Evolutionary conservation across 768 basidiomycete species (phyloP).

Genomic region (Lactarius sp.): DNA sequence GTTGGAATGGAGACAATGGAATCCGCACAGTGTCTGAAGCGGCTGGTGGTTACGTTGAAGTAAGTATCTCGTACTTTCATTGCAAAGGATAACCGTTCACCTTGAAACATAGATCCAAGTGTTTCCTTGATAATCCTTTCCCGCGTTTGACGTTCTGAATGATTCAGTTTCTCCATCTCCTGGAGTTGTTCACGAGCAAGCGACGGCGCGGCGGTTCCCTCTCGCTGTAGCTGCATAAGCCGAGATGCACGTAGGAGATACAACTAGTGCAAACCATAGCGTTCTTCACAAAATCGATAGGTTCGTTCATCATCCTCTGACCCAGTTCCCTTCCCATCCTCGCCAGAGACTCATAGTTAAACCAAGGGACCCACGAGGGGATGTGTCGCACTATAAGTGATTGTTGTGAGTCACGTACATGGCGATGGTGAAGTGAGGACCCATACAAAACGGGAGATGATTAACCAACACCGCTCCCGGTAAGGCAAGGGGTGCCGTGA

Average conservation of each 20-base stretch:
- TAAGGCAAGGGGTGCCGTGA: neutral
- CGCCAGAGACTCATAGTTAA: neutral
- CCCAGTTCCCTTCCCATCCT: neutral
- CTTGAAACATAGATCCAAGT: slow-evolving; percentile 7
- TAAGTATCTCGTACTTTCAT: neutral
- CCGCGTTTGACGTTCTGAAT: neutral
- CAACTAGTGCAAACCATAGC: neutral
- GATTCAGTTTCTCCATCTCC: neutral
- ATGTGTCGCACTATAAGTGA: slow-evolving; percentile 7
- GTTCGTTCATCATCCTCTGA: neutral
- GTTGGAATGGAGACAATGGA: neutral
- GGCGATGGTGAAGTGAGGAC: too few species aligned
- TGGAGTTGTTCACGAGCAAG: slow-evolving; percentile 3
- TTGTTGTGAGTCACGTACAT: neutral
- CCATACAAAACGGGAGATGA: slow-evolving; percentile 14
- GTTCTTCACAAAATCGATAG: neutral
- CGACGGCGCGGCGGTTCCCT: neutral
- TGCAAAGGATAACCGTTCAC: neutral
- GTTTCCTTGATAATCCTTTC: neutral
- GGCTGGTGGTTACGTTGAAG: neutral
- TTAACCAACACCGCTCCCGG: slow-evolving; percentile 14
- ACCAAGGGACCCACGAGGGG: slow-evolving; percentile 13
- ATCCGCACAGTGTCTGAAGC: slow-evolving; percentile 2
- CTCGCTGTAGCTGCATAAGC: neutral
- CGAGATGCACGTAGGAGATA: neutral